A percentile compares a stretch with the other conserved stretches of the same genome.
Conservation (phyloP, 176 grass and related monocot species). For the Luzula sylvatica region DNA sequence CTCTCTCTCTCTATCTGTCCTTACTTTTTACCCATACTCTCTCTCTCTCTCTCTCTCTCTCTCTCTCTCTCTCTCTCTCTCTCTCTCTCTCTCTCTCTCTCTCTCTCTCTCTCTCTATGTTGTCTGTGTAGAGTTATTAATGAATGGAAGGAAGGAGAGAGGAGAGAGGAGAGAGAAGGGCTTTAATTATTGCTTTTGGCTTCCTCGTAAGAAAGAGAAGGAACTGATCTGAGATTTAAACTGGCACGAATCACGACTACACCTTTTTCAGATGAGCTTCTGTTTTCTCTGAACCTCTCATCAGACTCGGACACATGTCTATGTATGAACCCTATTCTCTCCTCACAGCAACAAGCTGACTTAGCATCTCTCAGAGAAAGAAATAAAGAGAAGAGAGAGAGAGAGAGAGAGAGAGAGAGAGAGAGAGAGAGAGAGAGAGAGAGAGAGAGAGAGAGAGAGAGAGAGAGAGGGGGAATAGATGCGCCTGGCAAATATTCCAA, state of each 20-base stretch:
- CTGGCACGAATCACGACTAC: slow-evolving; percentile 14
- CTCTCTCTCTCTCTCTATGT: slow-evolving; percentile 15
- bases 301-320: background rate
- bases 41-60: background rate
- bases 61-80: background rate
- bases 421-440: too few species aligned
- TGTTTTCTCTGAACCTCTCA: background rate
- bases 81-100: too few species aligned
- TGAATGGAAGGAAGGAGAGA: background rate
- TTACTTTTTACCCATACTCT: background rate
- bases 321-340: background rate
- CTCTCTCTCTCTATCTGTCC: background rate
- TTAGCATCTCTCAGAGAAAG: background rate
- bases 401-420: background rate
- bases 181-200: slow-evolving; percentile 3
- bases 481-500: slow-evolving; percentile 66
- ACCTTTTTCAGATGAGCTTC: slow-evolving; percentile 25
- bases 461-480: slow-evolving; percentile 27
- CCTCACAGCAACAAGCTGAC: background rate
- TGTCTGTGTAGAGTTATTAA: background rate
- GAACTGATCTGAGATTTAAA: slow-evolving; percentile 9
- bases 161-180: background rate
- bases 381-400: background rate
- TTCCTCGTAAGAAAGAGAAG: slow-evolving; percentile 3
- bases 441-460: background rate